These are phyloP conservation scores for Pythium monospermum DNA, from an alignment of 352 stramenopile genomes.

Conservation along the genomic window DNA sequence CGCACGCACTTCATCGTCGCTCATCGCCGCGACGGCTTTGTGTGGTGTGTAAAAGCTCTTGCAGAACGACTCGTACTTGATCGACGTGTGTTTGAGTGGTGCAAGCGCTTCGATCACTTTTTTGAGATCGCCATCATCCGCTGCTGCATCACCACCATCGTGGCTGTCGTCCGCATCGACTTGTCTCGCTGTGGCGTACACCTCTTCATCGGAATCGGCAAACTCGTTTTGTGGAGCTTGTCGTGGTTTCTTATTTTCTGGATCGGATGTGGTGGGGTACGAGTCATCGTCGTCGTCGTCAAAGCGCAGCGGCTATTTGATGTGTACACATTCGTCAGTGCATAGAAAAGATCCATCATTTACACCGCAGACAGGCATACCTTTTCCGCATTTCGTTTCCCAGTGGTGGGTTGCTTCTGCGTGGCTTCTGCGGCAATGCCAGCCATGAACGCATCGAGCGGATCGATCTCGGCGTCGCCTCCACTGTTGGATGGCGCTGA, in stretches of 20 bases:
- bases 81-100: slow-evolving; percentile 57
- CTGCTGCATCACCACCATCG: too few species aligned
- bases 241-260: slow-evolving; percentile 22
- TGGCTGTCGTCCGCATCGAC: slow-evolving; percentile 29
- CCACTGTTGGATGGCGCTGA: background rate
- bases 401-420: slow-evolving; percentile 26
- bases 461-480: slow-evolving; percentile 53
- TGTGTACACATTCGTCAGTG: background rate
- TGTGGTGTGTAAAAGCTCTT: slow-evolving; percentile 71
- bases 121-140: slow-evolving; percentile 28
- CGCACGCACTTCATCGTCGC: slow-evolving; percentile 27
- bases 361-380: background rate
- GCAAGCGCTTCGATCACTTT: slow-evolving; percentile 71
- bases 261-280: too few species aligned
- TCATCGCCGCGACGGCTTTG: slow-evolving; percentile 33
- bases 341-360: background rate
- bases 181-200: slow-evolving; percentile 58
- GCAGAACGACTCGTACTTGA: slow-evolving; percentile 80
- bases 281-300: slow-evolving; percentile 28
- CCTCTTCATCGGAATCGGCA: slow-evolving; percentile 71
- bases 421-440: slow-evolving; percentile 76
- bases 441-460: slow-evolving; percentile 81
- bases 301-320: slow-evolving; percentile 14
- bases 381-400: background rate
- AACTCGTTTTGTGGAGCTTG: slow-evolving; percentile 20